Conservation (phyloP, 495 filamentous ascomycete genomes). For the Aspergillus funiculosus region DNA sequence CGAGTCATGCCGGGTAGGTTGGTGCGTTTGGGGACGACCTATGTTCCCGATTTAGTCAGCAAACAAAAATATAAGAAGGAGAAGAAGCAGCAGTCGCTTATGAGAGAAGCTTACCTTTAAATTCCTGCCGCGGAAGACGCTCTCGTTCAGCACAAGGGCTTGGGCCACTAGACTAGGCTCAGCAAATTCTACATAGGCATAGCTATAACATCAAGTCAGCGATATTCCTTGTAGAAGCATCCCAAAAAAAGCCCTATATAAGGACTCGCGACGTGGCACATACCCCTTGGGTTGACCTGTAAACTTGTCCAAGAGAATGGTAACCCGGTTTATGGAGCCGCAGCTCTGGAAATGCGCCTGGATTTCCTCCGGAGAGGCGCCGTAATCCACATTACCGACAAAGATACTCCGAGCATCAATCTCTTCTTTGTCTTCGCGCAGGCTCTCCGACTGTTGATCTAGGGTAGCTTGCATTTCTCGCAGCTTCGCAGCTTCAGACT, state of each 20-base stretch:
- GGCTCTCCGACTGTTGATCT: constrained; percentile 74
- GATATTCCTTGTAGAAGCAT: constrained; percentile 8
- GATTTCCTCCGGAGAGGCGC: constrained; percentile 95
- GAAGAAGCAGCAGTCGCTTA: neutral
- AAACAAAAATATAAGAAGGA: neutral
- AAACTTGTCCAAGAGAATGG: constrained; percentile 96
- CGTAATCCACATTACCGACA: constrained; percentile 98
- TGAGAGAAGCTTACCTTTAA: constrained; percentile 63
- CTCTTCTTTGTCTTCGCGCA: constrained; percentile 91
- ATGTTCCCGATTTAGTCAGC: neutral
- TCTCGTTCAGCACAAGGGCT: constrained; percentile 93
- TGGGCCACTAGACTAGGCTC: constrained; percentile 91
- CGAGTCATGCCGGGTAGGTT: constrained; percentile 93
- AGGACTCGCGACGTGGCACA: constrained; percentile 22
- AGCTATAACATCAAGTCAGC: constrained; percentile 59
- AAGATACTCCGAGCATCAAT: constrained; percentile 95
- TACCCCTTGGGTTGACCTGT: constrained; percentile 98
- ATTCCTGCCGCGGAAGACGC: constrained; percentile 88
- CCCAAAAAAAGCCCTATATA: neutral
- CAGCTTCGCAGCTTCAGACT: constrained; percentile 91
- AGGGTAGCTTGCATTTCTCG: constrained; percentile 92
- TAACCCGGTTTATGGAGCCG: constrained; percentile 96
- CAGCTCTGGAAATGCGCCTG: constrained; percentile 98
- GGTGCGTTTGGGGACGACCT: constrained; percentile 95
- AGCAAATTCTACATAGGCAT: constrained; percentile 98